A percentile compares a stretch with the other conserved stretches of the same genome.
Evolutionary conservation across 108 stramenopile genomes (phyloP).

Genomic region (Cyclotella baltica): DNA sequence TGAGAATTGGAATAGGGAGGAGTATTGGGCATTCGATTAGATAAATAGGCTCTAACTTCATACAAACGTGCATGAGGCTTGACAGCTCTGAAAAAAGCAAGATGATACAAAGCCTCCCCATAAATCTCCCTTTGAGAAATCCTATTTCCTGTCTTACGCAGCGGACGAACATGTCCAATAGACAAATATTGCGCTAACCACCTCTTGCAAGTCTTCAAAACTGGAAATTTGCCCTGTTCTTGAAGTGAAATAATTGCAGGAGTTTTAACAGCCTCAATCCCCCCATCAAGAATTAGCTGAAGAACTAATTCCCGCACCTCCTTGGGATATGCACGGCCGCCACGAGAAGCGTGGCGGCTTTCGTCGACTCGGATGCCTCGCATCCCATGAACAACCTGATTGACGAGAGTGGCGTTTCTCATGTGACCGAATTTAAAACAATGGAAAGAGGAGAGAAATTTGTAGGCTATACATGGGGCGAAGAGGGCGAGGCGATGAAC

Average conservation of each 20-base stretch:
- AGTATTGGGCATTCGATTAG: no score
- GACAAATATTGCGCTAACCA: background rate
- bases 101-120: background rate
- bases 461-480: no score
- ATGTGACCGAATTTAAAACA: no score
- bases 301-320: slow-evolving; percentile 1
- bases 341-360: background rate
- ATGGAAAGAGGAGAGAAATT: no score
- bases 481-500: no score
- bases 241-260: background rate
- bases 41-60: slow-evolving; percentile 5
- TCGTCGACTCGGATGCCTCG: background rate
- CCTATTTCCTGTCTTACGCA: background rate
- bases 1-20: slow-evolving; percentile 9
- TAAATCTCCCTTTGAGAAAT: background rate
- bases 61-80: slow-evolving; percentile 2
- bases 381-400: no score
- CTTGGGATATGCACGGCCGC: background rate
- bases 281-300: background rate
- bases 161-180: background rate
- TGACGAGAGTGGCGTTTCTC: no score
- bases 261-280: background rate
- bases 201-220: background rate
- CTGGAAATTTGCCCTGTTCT: background rate
- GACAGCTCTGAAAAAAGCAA: slow-evolving; percentile 13